A percentile compares a stretch with the other conserved stretches of the same genome.
Evolutionary conservation across 768 basidiomycete genomes (phyloP).

Genomic region (Leccinum broughii): DNA sequence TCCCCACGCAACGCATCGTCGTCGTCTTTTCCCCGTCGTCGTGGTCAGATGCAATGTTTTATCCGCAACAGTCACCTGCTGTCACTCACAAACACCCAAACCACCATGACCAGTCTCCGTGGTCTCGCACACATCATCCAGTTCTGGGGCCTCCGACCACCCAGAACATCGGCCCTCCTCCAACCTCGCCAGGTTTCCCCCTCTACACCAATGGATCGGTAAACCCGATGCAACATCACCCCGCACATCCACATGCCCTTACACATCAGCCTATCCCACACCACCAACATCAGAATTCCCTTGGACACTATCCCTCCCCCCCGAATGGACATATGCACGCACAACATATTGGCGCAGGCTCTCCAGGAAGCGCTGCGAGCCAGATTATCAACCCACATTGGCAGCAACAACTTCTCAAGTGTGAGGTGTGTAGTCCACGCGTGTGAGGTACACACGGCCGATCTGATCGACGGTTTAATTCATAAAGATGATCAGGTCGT

Average conservation of each 20-base stretch:
- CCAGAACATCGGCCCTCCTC: conserved; percentile 56
- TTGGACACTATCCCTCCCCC: conserved; percentile 79
- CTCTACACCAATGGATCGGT: conserved; percentile 72
- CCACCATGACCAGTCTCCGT: conserved; percentile 75
- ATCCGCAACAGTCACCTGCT: conserved; percentile 81
- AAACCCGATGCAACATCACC: conserved; percentile 61
- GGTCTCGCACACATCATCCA: conserved; percentile 63
- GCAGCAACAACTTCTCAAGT: conserved; percentile 93
- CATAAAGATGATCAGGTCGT: conserved; percentile 74
- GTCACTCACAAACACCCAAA: conserved; percentile 74
- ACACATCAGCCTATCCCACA: conserved; percentile 53
- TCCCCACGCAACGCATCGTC: conserved; percentile 1
- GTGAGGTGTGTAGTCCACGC: conserved; percentile 66
- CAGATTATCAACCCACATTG: conserved; percentile 81
- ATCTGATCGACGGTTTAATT: conserved; percentile 25
- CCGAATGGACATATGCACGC: conserved; percentile 64
- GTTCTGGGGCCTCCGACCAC: conserved; percentile 47
- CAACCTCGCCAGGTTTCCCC: conserved; percentile 73
- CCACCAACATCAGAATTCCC: conserved; percentile 79
- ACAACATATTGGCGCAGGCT: conserved; percentile 58
- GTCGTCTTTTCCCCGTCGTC: conserved; percentile 7
- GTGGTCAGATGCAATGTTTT: conserved; percentile 67
- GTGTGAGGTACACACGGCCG: conserved; percentile 17
- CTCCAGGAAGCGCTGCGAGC: conserved; percentile 52
- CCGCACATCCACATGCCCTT: conserved; percentile 53